Evolutionary conservation across 768 basidiomycete species (phyloP).

Genomic region (Amanita subjunquillea): DNA sequence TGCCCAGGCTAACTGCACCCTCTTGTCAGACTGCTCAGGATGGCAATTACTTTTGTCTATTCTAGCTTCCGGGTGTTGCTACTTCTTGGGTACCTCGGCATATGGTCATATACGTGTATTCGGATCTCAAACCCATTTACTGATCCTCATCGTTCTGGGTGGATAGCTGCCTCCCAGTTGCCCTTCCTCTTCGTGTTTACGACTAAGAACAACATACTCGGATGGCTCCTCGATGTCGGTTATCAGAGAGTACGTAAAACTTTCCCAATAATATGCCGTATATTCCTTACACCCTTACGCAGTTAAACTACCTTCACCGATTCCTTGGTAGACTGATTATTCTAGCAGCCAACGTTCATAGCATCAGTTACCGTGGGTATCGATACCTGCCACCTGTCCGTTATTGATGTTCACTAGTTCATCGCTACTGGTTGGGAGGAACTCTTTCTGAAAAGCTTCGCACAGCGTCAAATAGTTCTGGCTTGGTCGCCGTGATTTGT

Average conservation of each 20-base stretch:
- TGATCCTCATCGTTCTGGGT: not conserved
- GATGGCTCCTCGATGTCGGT: too few species aligned
- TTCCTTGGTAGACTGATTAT: not conserved
- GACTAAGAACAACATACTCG: not conserved
- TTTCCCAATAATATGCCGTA: not conserved
- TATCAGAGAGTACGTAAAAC: not conserved
- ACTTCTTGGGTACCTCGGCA: not conserved
- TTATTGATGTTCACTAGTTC: not conserved
- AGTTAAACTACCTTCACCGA: not conserved
- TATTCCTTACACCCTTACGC: not conserved
- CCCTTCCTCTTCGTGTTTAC: not conserved
- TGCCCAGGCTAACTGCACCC: not conserved
- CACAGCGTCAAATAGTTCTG: too few species aligned
- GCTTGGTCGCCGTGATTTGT: too few species aligned
- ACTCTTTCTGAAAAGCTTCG: too few species aligned
- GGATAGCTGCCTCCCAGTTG: not conserved
- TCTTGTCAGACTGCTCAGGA: not conserved
- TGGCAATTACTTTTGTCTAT: not conserved
- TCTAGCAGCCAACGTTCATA: not conserved
- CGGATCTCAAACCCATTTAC: not conserved
- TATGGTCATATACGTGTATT: not conserved
- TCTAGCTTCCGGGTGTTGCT: not conserved
- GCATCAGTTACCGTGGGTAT: not conserved
- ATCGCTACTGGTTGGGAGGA: too few species aligned
- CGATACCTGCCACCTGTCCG: not conserved